Conservation (phyloP, 2,329 filamentous ascomycete species). For the Nothophaeocryptopus gaeumannii region DNA sequence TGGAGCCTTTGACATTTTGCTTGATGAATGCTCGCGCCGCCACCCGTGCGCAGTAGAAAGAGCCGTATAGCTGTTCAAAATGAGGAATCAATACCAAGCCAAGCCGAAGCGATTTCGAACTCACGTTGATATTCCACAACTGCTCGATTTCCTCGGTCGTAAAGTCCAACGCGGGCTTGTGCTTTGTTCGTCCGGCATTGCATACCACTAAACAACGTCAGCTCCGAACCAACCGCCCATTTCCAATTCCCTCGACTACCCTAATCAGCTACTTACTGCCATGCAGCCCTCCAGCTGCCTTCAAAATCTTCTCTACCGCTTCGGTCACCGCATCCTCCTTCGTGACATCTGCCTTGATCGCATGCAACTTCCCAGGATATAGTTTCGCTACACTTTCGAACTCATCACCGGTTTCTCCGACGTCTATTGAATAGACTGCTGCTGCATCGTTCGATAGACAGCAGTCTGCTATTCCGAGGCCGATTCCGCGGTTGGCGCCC, state of each 20-base stretch:
- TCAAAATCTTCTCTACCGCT: constrained; percentile 47
- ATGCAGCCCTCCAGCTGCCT: constrained; percentile 45
- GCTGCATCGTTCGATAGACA: constrained; percentile 47
- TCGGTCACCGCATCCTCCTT: constrained; percentile 45
- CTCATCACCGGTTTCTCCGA: constrained; percentile 44
- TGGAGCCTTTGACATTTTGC: constrained; percentile 43
- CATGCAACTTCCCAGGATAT: constrained; percentile 42
- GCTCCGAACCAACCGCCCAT: not conserved
- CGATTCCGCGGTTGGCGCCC: constrained; percentile 50
- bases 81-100: not conserved
- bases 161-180: constrained; percentile 53
- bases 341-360: constrained; percentile 48
- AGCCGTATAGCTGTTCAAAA: constrained; percentile 46
- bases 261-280: constrained; percentile 34
- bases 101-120: not conserved
- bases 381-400: constrained; percentile 40
- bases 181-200: constrained; percentile 53
- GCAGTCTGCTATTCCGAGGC: constrained; percentile 48
- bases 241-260: too few species aligned
- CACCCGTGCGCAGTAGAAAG: constrained; percentile 44
- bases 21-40: constrained; percentile 48
- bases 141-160: constrained; percentile 48
- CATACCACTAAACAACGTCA: constrained; percentile 49
- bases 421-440: constrained; percentile 48
- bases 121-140: constrained; percentile 43